These are phyloP conservation scores for Tetrapisispora pingtungensis DNA, from an alignment of 805 yeast species.

Conservation along the genomic window DNA sequence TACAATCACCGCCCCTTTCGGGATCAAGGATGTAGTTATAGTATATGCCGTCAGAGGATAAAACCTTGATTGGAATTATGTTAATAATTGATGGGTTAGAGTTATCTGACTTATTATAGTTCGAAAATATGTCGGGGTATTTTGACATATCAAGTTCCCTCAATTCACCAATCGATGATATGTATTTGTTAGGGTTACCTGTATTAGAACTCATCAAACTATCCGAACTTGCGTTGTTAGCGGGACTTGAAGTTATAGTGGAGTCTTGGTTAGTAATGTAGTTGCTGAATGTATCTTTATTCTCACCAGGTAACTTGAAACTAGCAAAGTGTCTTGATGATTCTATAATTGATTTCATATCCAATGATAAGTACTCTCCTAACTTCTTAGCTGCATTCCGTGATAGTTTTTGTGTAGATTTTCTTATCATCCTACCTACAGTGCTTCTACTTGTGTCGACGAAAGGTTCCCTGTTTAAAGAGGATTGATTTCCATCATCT, in stretches of 20 bases:
- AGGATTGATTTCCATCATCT: not conserved
- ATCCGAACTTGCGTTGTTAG: not conserved
- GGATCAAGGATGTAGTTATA: conserved; percentile 56
- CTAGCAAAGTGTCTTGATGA: conserved; percentile 90
- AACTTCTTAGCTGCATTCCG: conserved; percentile 77
- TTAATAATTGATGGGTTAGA: conserved; percentile 10
- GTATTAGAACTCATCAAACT: not conserved
- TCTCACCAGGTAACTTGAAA: conserved; percentile 52
- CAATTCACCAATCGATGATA: conserved; percentile 30
- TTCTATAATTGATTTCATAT: conserved; percentile 73
- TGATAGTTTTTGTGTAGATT: conserved; percentile 70
- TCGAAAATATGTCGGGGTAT: conserved; percentile 23
- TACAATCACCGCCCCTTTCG: conserved; percentile 60
- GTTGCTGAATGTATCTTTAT: not conserved
- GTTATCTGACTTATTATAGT: conserved; percentile 2
- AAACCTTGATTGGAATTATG: conserved; percentile 45
- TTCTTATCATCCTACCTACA: conserved; percentile 63
- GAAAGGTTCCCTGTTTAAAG: conserved; percentile 34
- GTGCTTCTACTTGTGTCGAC: conserved; percentile 63
- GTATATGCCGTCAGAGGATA: conserved; percentile 72
- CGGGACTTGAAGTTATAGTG: not conserved
- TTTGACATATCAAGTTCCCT: conserved; percentile 19
- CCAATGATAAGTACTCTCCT: conserved; percentile 73
- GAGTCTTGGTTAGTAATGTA: not conserved
- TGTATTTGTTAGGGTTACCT: conserved; percentile 7